phyloP scores from a whole-genome alignment of 345 rosid genomes.

The Eucalyptus tenuipes region DNA sequence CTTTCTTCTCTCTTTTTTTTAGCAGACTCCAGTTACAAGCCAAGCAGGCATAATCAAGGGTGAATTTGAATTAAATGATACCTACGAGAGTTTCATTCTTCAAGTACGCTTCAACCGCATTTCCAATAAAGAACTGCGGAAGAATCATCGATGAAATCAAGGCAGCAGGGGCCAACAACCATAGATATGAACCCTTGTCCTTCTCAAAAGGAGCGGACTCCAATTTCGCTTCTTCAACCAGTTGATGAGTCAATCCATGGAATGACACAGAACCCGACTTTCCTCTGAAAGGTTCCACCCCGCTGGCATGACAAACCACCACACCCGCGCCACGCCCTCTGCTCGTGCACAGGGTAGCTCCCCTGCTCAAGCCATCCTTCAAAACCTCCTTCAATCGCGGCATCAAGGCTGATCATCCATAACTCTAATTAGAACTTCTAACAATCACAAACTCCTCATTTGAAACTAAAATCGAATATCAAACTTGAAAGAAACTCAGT shows the following conservation, averaged over 20 bases:
- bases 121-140: slow-evolving; percentile 61
- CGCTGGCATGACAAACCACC: slow-evolving; percentile 7
- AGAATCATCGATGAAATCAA: slow-evolving; percentile 52
- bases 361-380: background rate
- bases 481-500: background rate
- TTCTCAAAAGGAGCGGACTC: slow-evolving; percentile 60
- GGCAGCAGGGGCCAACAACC: slow-evolving; percentile 63
- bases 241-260: slow-evolving; percentile 59
- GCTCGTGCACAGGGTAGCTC: background rate
- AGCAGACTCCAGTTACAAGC: background rate
- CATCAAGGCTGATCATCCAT: background rate
- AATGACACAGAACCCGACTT: slow-evolving; percentile 81
- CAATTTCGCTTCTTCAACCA: slow-evolving; percentile 58
- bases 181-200: slow-evolving; percentile 53
- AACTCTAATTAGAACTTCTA: background rate
- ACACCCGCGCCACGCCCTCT: background rate
- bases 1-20: background rate
- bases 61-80: background rate
- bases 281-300: slow-evolving; percentile 55
- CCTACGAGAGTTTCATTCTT: slow-evolving; percentile 44
- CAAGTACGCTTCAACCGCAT: slow-evolving; percentile 33
- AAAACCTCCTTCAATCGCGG: background rate
- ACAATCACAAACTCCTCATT: background rate
- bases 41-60: background rate
- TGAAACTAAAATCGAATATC: background rate